Evolutionary conservation across 805 yeast species (phyloP), one percentile per base, ranked within the genome.

Genomic region (Cyberlindnera americana): DNA sequence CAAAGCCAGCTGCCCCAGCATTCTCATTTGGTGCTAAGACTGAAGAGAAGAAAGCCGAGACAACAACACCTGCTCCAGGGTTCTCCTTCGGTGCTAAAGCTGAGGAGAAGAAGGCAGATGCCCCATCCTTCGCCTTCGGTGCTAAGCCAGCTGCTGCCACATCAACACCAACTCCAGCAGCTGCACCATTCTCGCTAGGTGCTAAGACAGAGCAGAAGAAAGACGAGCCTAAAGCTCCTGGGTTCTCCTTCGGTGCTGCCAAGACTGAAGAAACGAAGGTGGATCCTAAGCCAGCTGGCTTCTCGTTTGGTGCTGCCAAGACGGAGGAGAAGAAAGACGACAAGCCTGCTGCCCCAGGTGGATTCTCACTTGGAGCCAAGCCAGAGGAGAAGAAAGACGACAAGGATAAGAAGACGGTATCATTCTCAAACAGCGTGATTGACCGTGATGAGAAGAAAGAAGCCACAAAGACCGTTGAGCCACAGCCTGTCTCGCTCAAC

Each of bases 401-500:
- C 19, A 53, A 51, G 38, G 50, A 44, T 19, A 44, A 50, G 22
- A 57, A 59, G 36, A 47, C 59, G 1, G 62, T 56, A 4, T 38
- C 62, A 2, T 55, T 59, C 34, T 39, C 59, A 10, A 49, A 50
- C 14, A 50, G 56, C 27, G 46, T 53, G 3, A 42, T 51, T 25
- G 49, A 45, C 25, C 50, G 54, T 27, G 53, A 46, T 29, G 56
- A 48, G 27, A 61, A 62, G 19, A 64, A 58, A 36, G 61, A 70
- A 17, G 69, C 71, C 38, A 64, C 79, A 2, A 78, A 82, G 38
- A 69, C 74, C 27, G 72, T 79, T 21, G 77, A 76, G 44, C 81
- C 88, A 5, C 72, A 79, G 41, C 83, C 84, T 23, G 73, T 88
- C 4, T 78, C 95, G 5, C 73, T 93, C 26, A 89, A 86, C 53